Percentiles rank a stretch among this genome's conserved stretches.
Conservation (phyloP, 306 rosid genomes). For the Gynostemma pentaphyllum region DNA sequence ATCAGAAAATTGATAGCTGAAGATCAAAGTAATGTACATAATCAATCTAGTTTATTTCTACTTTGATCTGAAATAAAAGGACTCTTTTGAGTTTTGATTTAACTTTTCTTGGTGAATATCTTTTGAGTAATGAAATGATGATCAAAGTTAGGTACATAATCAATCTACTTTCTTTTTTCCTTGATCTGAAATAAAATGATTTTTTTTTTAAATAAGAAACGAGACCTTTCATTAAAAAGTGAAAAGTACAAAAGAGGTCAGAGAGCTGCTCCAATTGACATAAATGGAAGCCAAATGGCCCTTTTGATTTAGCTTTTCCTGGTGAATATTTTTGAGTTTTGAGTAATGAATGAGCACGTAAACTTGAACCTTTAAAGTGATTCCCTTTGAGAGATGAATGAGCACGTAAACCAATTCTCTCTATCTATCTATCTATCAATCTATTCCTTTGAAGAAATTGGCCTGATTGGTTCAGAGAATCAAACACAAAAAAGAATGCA, state of each 20-base stretch:
- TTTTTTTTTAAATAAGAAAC: no score
- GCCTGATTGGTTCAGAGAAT: neutral
- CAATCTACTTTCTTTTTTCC: no score
- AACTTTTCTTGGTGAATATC: no score
- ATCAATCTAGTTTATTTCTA: neutral
- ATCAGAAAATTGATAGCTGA: neutral
- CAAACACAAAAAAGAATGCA: neutral
- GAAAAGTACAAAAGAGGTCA: no score
- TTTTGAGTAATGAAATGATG: neutral
- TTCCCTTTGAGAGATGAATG: neutral
- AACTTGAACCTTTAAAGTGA: neutral
- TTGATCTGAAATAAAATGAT: no score
- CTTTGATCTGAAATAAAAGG: neutral
- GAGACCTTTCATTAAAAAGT: no score
- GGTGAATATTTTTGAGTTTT: neutral
- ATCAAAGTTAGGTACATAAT: no score
- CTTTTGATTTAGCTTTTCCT: neutral
- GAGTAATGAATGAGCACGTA: neutral
- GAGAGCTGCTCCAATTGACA: no score
- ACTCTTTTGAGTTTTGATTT: no score
- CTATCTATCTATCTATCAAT: neutral
- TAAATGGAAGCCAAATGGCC: no score
- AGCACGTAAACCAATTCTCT: no score
- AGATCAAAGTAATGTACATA: slow-evolving; percentile 1
- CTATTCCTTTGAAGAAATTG: neutral